A percentile compares a stretch with the other conserved stretches of the same genome.
Conservation (phyloP, 2,329 filamentous ascomycete genomes). For the Ophiostoma sp. region DNA sequence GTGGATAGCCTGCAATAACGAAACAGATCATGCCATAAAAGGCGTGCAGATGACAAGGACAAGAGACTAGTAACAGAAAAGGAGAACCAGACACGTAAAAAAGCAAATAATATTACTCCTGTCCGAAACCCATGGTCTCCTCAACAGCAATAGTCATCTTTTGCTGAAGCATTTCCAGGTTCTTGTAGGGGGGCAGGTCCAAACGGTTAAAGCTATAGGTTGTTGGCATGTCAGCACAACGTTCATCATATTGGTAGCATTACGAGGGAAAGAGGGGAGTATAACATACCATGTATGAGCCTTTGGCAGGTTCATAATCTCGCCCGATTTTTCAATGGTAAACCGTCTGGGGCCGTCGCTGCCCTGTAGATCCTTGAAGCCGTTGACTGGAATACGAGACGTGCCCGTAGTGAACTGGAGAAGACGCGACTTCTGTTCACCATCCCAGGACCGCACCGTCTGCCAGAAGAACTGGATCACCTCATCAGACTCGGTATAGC, state of each 20-base stretch:
- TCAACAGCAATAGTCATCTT: constrained; percentile 97
- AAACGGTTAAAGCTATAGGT: constrained; percentile 82
- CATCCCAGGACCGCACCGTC: constrained; percentile 92
- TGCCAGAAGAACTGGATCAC: constrained; percentile 99
- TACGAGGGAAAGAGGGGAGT: constrained; percentile 8
- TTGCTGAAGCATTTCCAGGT: constrained; percentile 71
- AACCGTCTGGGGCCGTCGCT: constrained; percentile 93
- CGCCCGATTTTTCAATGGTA: constrained; percentile 96
- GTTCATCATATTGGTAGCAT: background rate
- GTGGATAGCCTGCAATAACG: background rate
- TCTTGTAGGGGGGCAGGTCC: constrained; percentile 90
- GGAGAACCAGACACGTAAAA: too few species aligned
- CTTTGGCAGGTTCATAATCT: constrained; percentile 85
- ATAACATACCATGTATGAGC: constrained; percentile 87
- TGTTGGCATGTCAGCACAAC: constrained; percentile 28
- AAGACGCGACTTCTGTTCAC: constrained; percentile 93
- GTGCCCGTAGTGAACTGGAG: constrained; percentile 97
- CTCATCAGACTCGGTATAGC: constrained; percentile 95
- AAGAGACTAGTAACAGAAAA: background rate
- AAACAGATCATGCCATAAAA: background rate
- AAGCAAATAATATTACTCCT: constrained; percentile 60
- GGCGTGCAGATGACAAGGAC: background rate
- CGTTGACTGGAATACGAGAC: constrained; percentile 95
- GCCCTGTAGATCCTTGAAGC: constrained; percentile 97
- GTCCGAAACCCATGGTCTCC: constrained; percentile 97